Evolutionary conservation across 2,329 filamentous ascomycete species (phyloP).

Genomic region (Fusarium acutatum): DNA sequence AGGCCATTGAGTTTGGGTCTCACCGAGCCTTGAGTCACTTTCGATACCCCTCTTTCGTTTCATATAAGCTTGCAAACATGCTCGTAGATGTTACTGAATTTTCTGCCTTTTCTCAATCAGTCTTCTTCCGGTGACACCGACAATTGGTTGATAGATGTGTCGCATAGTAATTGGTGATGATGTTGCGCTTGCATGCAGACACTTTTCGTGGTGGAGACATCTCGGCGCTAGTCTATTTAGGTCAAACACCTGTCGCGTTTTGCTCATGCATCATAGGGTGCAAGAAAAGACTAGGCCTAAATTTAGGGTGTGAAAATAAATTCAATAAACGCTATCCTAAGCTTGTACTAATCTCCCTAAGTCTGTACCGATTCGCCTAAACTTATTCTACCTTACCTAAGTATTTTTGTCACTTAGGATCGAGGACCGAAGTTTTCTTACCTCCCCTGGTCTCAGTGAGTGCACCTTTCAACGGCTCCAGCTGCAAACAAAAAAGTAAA

Average conservation of each 20-base stretch:
- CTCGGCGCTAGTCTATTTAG: not conserved
- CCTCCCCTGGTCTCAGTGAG: not conserved
- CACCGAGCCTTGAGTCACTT: not conserved
- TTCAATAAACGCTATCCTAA: fast-evolving
- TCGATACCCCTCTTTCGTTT: not conserved
- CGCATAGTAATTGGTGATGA: not conserved
- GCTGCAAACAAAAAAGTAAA: conserved; percentile 11
- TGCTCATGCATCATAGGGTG: conserved; percentile 2
- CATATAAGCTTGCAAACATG: not conserved
- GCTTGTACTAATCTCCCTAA: no score
- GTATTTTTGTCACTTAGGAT: fast-evolving
- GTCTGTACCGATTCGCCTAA: not conserved
- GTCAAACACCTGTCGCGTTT: not conserved
- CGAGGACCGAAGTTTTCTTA: not conserved
- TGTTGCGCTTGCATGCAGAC: not conserved
- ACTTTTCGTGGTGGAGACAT: not conserved
- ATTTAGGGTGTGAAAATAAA: not conserved
- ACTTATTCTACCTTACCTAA: fast-evolving
- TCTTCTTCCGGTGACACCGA: not conserved
- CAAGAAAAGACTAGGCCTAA: not conserved
- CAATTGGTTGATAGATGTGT: not conserved
- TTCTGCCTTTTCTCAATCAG: not conserved
- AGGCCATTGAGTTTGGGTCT: not conserved
- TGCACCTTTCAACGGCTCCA: not conserved
- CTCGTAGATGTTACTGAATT: not conserved